Conservation (phyloP, 345 rosid genomes). For the Dovyalis caffra region DNA sequence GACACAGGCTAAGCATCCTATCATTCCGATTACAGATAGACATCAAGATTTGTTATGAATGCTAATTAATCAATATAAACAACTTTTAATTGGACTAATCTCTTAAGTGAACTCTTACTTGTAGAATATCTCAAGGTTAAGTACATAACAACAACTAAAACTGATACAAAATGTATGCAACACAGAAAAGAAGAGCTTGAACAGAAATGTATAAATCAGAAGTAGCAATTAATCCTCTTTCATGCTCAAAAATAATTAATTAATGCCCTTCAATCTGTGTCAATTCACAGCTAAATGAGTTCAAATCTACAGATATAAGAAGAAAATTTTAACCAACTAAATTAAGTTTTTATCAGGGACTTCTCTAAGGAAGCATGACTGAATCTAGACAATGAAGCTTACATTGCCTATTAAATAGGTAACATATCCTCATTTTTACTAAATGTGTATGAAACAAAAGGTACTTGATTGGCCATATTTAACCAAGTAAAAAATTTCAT, state of each 20-base stretch:
- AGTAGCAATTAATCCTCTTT: too few species aligned
- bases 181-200: background rate
- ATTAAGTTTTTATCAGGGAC: background rate
- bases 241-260: too few species aligned
- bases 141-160: background rate
- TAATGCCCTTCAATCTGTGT: background rate
- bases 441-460: background rate
- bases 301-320: background rate
- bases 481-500: background rate
- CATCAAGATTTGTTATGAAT: background rate
- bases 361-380: background rate
- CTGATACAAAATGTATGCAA: background rate
- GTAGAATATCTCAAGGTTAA: background rate
- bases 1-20: background rate
- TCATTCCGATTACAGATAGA: background rate
- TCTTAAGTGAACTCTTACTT: background rate
- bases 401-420: background rate
- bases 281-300: background rate
- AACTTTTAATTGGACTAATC: background rate
- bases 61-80: background rate
- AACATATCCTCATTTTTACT: background rate
- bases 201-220: background rate
- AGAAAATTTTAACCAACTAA: background rate
- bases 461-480: background rate
- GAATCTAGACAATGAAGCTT: background rate